Base-by-base conservation (phyloP, 2,329 filamentous ascomycete species). In the Pseudogymnoascus sp. region DNA sequence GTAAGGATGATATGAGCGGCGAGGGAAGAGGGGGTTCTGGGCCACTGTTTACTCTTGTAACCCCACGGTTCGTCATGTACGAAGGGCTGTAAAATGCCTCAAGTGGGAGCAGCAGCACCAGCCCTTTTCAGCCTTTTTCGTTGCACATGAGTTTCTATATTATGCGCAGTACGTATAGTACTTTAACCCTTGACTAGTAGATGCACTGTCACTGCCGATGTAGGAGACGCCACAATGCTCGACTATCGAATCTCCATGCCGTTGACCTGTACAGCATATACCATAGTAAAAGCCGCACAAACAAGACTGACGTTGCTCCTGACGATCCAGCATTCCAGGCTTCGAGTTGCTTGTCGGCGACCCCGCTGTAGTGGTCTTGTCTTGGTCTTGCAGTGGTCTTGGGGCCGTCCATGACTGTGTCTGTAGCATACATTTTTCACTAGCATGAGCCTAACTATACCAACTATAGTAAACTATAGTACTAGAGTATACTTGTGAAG, bases 201-300 rank as follows among this genome's bases (percentile, higher is more conserved):
- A 54, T 33, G 44, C 44, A 54, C 44, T 54, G 44, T 33, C 44
- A 54, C 26, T 50, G 44, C 44, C 44, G 44, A 54, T 54, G 29
- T 54, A 54, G 47, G 47, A 54, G 21, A 54, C 47, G 26, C 26
- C n/a, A 33, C 47, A 54, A 5, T 31, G 17, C 37, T 47, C 11
- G 21, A 21, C 2, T 11, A 54, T 54, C 31, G 26, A 33, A 31
- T 11, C 31, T 10, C 13, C 26, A 33, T 17, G 47, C 26, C 47
- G 9, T 50, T 13, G 44, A 17, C n/a, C 26, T 13, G 31, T 50
- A 50, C 4, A 21, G 2, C 21, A 21, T 50, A 26, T 11, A 11
- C 33, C 9, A 11, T 35, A 47, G 41, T 47, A 41, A 24, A 4
- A 24, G 17, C 0, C 15, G 9, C 9, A 24, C 17, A 50, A 8